These are phyloP conservation scores for Ascochyta clinopodiicola DNA, from an alignment of 2,329 filamentous ascomycete species.

Conservation along the genomic window DNA sequence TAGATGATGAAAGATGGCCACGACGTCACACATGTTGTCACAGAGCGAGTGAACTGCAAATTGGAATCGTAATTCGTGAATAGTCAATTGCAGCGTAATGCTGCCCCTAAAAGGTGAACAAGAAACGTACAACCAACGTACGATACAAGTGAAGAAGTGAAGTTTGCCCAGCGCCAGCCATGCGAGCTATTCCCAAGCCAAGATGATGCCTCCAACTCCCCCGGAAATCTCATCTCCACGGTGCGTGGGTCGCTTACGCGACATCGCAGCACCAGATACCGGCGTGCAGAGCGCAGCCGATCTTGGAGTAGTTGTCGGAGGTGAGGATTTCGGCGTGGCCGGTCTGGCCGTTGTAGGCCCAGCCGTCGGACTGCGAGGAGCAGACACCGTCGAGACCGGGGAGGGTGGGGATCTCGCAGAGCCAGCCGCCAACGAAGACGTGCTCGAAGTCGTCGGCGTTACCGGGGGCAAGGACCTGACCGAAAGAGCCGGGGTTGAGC, in stretches of 20 bases:
- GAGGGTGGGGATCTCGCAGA: constrained; percentile 41
- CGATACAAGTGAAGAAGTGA: constrained; percentile 24
- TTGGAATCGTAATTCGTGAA: constrained; percentile 22
- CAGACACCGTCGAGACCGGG: constrained; percentile 37
- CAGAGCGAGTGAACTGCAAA: constrained; percentile 2
- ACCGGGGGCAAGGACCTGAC: constrained; percentile 41
- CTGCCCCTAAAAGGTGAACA: constrained; percentile 21
- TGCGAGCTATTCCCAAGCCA: constrained; percentile 19
- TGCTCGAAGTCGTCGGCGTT: constrained; percentile 31
- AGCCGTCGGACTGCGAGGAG: constrained; percentile 32
- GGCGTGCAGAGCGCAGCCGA: constrained; percentile 32
- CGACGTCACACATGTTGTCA: constrained; percentile 9
- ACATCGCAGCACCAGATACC: constrained; percentile 45
- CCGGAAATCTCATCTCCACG: constrained; percentile 12
- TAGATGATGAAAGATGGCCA: background rate
- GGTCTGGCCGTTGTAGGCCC: constrained; percentile 38
- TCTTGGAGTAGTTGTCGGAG: constrained; percentile 34
- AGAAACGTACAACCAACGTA: constrained; percentile 33
- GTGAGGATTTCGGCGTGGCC: constrained; percentile 44
- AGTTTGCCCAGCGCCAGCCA: constrained; percentile 15
- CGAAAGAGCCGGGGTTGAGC: constrained; percentile 38
- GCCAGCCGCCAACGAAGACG: constrained; percentile 46
- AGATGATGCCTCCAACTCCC: constrained; percentile 14
- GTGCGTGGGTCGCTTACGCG: constrained; percentile 27
- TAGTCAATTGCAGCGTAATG: constrained; percentile 19